phyloP scores from a whole-genome alignment of 2,329 filamentous ascomycete species.

The Fusarium redolens region DNA sequence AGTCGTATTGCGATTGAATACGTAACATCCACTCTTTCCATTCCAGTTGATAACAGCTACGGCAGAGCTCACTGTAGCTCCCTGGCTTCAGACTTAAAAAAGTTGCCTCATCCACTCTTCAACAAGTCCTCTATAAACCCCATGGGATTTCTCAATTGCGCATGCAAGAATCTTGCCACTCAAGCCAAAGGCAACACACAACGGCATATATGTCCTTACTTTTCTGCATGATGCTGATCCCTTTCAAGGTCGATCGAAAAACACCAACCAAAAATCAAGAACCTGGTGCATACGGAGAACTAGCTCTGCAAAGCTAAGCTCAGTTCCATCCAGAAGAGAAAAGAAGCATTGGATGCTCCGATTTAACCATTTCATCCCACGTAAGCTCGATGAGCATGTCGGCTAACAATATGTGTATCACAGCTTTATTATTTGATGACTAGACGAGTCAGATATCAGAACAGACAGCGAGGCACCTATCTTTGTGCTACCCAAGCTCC shows the following conservation, averaged over 20 bases:
- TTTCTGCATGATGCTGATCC: conserved; percentile 19
- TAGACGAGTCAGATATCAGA: conserved; percentile 17
- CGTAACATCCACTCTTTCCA: conserved; percentile 10
- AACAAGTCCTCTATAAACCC: conserved; percentile 23
- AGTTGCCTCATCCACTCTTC: conserved; percentile 1
- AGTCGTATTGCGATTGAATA: conserved; percentile 20
- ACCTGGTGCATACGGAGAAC: not conserved
- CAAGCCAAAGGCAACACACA: conserved; percentile 15
- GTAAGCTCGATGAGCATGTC: conserved; percentile 24
- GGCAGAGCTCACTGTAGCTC: not conserved
- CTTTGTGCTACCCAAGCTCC: not conserved
- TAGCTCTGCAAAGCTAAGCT: conserved; percentile 16
- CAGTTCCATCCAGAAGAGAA: conserved; percentile 3
- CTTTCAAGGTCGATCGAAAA: conserved; percentile 6
- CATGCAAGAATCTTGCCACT: conserved; percentile 25
- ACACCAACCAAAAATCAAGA: conserved; percentile 20
- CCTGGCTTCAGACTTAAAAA: conserved; percentile 3
- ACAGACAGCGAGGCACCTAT: not conserved
- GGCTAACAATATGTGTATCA: conserved; percentile 15
- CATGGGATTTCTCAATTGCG: conserved; percentile 16
- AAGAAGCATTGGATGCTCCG: not conserved
- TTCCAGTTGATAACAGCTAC: not conserved
- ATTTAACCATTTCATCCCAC: conserved; percentile 16
- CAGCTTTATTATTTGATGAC: not conserved
- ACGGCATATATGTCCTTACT: conserved; percentile 13